Evolutionary conservation across 2,329 filamentous ascomycete genomes (phyloP).

Genomic region (Penicillium sp.): DNA sequence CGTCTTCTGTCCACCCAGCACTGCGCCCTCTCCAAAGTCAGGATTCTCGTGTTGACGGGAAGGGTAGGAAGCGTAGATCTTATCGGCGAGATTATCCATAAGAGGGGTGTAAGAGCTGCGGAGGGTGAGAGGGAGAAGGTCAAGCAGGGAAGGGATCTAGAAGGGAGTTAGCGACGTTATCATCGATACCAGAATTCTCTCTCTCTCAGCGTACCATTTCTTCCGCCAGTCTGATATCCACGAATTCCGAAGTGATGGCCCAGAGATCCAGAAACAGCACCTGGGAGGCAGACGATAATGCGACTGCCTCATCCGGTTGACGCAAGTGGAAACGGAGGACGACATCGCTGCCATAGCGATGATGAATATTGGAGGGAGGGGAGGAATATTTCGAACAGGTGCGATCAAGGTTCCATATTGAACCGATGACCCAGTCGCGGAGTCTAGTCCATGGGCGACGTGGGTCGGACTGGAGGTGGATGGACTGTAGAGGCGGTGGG

Average conservation of each 20-base stretch:
- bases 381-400: slow-evolving; percentile 25
- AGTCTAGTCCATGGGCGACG: slow-evolving; percentile 41
- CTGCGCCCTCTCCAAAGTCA: slow-evolving; percentile 29
- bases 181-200: not conserved
- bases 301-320: slow-evolving; percentile 66
- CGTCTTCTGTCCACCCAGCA: slow-evolving; percentile 34
- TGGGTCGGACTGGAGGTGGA: slow-evolving; percentile 30
- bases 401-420: slow-evolving; percentile 42
- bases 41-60: slow-evolving; percentile 38
- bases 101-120: slow-evolving; percentile 71
- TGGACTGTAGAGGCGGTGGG: slow-evolving; percentile 34
- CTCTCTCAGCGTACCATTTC: slow-evolving; percentile 61
- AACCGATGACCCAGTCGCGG: slow-evolving; percentile 46
- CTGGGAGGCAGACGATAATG: slow-evolving; percentile 71
- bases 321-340: slow-evolving; percentile 85
- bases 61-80: slow-evolving; percentile 76
- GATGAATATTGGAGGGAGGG: slow-evolving; percentile 42
- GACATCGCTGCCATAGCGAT: slow-evolving; percentile 74
- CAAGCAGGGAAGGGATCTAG: slow-evolving; percentile 70
- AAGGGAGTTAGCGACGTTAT: not conserved
- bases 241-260: slow-evolving; percentile 78
- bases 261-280: slow-evolving; percentile 86
- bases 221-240: slow-evolving; percentile 78
- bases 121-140: slow-evolving; percentile 73
- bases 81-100: slow-evolving; percentile 76